A percentile compares a stretch with the other conserved stretches of the same genome.
phyloP scores from a whole-genome alignment of 768 basidiomycete genomes.

The Phaeotremella fagi region DNA sequence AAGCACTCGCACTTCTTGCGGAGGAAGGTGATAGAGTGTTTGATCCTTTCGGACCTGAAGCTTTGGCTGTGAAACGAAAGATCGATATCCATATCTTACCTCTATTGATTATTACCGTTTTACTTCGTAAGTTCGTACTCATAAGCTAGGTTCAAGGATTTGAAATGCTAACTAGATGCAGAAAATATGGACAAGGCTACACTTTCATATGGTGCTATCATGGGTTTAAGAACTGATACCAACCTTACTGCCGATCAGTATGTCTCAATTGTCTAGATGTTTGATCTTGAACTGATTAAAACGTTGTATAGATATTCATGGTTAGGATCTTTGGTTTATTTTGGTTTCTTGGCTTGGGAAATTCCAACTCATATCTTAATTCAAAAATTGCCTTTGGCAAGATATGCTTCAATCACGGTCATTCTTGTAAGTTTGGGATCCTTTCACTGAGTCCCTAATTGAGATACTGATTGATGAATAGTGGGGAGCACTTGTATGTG shows the following conservation, averaged over 20 bases:
- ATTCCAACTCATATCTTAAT: conserved; percentile 6
- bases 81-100: conserved; percentile 19
- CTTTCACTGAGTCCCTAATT: background rate
- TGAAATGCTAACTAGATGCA: background rate
- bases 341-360: conserved; percentile 9
- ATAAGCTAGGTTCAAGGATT: conserved; percentile 1
- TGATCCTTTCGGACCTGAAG: conserved; percentile 12
- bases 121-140: conserved; percentile 2
- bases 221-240: conserved; percentile 5
- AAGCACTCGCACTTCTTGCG: conserved; percentile 9
- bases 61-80: conserved; percentile 9
- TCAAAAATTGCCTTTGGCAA: conserved; percentile 1
- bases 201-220: conserved; percentile 4
- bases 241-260: conserved; percentile 9
- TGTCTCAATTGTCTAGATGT: too few relatives aligned
- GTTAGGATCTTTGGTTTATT: conserved; percentile 23
- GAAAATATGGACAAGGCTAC: conserved; percentile 9
- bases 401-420: background rate
- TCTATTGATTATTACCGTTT: conserved; percentile 5
- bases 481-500: conserved; percentile 6
- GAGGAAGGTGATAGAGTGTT: background rate
- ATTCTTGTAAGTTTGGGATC: background rate
- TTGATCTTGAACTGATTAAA: too few relatives aligned
- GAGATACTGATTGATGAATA: background rate
- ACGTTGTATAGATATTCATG: conserved; percentile 16